Evolutionary conservation across 2,329 filamentous ascomycete genomes (phyloP).

Genomic region (Lachnellula subtilissima): DNA sequence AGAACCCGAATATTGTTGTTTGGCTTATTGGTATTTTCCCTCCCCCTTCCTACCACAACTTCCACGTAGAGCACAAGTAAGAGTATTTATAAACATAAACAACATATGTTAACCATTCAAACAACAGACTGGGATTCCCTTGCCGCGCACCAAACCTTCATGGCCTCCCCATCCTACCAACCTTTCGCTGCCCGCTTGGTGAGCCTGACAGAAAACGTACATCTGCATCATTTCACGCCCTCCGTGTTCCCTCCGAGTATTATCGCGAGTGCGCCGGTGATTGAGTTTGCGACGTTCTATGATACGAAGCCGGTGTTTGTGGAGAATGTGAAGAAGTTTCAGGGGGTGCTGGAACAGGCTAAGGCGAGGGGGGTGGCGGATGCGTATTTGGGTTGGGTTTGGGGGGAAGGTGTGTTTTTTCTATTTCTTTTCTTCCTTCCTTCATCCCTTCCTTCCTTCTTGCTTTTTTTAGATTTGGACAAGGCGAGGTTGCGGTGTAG

Average conservation of each 20-base stretch:
- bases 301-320: conserved; percentile 2
- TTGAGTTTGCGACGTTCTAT: conserved; percentile 22
- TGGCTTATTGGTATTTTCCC: not conserved
- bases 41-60: not conserved
- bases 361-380: conserved; percentile 8
- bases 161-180: conserved; percentile 32
- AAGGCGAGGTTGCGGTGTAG: no score
- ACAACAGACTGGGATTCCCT: conserved; percentile 40
- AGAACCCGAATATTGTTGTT: not conserved
- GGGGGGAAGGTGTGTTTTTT: not conserved
- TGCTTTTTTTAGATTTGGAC: no score
- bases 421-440: no score
- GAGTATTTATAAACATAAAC: not conserved
- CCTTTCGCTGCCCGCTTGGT: conserved; percentile 30
- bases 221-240: conserved; percentile 15
- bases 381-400: not conserved
- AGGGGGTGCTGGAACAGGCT: not conserved
- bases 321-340: conserved; percentile 11
- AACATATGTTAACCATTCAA: not conserved
- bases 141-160: conserved; percentile 38
- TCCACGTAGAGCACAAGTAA: no score
- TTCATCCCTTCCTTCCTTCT: no score
- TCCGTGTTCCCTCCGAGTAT: conserved; percentile 5
- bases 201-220: conserved; percentile 6
- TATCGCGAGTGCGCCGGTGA: conserved; percentile 9